phyloP scores from a whole-genome alignment of 208 protist genomes.

The Acanthamoeba lenticulata region DNA sequence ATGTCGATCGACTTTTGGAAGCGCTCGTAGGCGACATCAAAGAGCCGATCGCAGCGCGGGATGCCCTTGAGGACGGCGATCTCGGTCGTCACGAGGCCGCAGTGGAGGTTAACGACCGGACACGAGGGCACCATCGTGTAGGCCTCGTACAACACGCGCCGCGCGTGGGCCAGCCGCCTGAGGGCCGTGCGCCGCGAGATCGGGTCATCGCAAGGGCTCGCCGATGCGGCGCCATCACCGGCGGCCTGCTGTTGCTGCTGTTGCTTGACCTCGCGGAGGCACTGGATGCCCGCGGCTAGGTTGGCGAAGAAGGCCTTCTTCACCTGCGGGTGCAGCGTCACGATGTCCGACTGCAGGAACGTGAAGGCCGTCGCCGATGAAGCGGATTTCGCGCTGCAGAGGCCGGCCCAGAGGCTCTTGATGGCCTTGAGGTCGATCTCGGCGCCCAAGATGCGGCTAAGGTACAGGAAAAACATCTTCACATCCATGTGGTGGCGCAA shows the following conservation, averaged over 20 bases:
- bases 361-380: background rate
- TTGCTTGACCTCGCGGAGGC: background rate
- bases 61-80: background rate
- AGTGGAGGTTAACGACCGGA: slow-evolving; percentile 13
- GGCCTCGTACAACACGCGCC: background rate
- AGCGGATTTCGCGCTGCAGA: too few relatives aligned
- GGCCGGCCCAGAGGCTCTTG: slow-evolving; percentile 24
- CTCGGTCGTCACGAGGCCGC: background rate
- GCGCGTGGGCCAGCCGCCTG: background rate
- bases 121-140: slow-evolving; percentile 36
- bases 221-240: too few relatives aligned
- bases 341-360: slow-evolving; percentile 25
- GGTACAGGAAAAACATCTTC: slow-evolving; percentile 57
- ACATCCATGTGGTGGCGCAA: background rate
- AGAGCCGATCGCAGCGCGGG: background rate
- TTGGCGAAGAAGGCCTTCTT: slow-evolving; percentile 59
- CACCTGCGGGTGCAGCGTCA: background rate
- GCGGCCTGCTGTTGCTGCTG: too few relatives aligned
- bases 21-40: background rate
- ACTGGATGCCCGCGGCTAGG: background rate
- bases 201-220: background rate
- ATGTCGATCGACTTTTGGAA: background rate
- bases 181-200: background rate
- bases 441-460: background rate
- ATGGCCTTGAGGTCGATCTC: slow-evolving; percentile 11